phyloP scores from a whole-genome alignment of 1,284 basidiomycete species.

The Porogramme epimiltina region DNA sequence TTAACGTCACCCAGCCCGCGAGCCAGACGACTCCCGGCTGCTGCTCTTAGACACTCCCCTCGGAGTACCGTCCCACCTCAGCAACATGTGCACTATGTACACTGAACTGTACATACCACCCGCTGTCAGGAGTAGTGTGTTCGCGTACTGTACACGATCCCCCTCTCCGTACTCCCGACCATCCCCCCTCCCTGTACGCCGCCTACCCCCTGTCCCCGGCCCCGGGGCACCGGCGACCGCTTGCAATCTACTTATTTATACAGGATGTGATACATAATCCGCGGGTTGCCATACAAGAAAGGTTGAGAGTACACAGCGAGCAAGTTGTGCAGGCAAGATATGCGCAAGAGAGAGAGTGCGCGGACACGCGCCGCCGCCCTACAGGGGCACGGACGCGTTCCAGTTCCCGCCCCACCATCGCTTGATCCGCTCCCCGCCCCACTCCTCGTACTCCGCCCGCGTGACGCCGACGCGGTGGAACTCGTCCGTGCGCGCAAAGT shows the following conservation, averaged over 20 bases:
- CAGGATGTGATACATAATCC: slow-evolving; percentile 5
- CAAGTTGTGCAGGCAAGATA: neutral
- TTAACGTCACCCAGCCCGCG: slow-evolving; percentile 66
- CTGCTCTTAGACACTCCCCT: slow-evolving; percentile 48
- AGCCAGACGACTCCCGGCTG: slow-evolving; percentile 48
- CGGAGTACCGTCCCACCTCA: neutral
- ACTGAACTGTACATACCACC: slow-evolving; percentile 3
- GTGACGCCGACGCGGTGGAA: slow-evolving; percentile 64
- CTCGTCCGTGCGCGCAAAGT: slow-evolving; percentile 69
- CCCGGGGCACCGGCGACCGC: slow-evolving; percentile 8
- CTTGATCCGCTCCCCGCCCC: slow-evolving; percentile 81
- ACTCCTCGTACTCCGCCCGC: slow-evolving; percentile 87
- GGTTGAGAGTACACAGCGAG: neutral
- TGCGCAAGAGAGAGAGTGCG: too few species aligned
- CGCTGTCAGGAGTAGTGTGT: slow-evolving; percentile 7
- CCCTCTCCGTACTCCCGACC: neutral
- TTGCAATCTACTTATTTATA: slow-evolving; percentile 27
- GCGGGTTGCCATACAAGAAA: neutral
- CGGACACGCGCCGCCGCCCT: neutral
- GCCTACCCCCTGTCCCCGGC: too few species aligned
- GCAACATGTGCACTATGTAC: neutral
- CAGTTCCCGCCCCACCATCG: slow-evolving; percentile 87
- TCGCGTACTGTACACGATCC: neutral
- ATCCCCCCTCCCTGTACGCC: slow-evolving; percentile 16
- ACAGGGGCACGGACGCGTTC: slow-evolving; percentile 45